A percentile compares a stretch with the other conserved stretches of the same genome.
phyloP scores from a whole-genome alignment of 768 basidiomycete species.

The Phanerodontia chrysosporium region DNA sequence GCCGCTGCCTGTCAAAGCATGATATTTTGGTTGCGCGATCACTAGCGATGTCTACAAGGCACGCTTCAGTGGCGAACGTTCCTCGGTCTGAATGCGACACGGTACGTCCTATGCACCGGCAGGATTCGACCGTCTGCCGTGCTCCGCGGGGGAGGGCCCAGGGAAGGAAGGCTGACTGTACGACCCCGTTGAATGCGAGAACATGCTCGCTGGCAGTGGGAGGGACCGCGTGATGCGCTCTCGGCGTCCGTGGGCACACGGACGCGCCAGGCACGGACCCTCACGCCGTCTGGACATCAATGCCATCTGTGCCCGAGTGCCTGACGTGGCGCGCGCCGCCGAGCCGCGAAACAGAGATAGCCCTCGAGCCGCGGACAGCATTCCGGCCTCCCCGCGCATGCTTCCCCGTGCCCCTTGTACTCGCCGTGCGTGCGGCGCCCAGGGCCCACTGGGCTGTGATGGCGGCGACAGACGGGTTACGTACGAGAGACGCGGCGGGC shows the following conservation, averaged over 20 bases:
- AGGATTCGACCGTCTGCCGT: neutral
- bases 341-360: no score
- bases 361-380: no score
- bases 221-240: neutral
- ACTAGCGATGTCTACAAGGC: neutral
- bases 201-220: neutral
- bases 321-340: neutral
- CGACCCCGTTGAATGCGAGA: no score
- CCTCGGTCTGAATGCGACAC: no score
- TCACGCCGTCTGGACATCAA: neutral
- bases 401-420: no score
- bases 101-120: neutral
- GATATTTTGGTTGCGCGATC: neutral
- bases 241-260: neutral
- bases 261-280: neutral
- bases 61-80: neutral
- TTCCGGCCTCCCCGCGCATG: no score
- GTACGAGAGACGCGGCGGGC: no score
- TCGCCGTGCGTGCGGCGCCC: no score
- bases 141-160: no score
- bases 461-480: no score
- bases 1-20: neutral
- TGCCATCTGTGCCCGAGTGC: neutral
- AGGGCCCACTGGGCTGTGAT: no score
- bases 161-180: no score